Evolutionary conservation across 2,329 filamentous ascomycete genomes (phyloP), one percentile per base, ranked within the genome.

Genomic region (Sporothrix inflata): DNA sequence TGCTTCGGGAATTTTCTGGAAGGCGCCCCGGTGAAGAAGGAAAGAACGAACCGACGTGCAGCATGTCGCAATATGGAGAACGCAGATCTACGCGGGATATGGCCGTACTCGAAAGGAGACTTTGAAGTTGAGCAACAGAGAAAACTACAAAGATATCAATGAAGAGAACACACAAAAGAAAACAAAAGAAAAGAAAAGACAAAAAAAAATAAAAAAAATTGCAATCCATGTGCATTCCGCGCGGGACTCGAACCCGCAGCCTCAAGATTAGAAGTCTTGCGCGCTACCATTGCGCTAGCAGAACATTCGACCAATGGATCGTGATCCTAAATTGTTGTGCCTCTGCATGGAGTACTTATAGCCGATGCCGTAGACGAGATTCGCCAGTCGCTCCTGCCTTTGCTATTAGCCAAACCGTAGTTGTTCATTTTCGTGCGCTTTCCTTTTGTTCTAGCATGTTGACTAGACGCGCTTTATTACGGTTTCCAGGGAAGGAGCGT

Each of bases 231-330:
- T 6, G 30, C 30, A 81, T 81, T 81, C 79, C 77, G 82, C 80
- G 83, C 81, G 83, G 83, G 83, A 83, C 82, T 85, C 84, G 76
- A 77, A 77, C 76, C 75, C 75, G 74, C 76, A 76, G 74, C 76
- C 76, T 77, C 75, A 73, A 75, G 76, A 76, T 85, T 87, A 87
- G 87, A 88, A 90, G 89, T 90, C 88, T 89, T 85, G 90, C 88
- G 88, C 88, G 90, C 88, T 90, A 90, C 87, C 86, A 71, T 72
- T 74, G 30, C 49, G 8, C 49, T 24, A 53, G 21, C 12, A n/a
- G 16, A 21, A 19, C n/a, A 4, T 12, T n/a, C 8, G 2, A 53
- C 19, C 14, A 47, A 47, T 47, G 14, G 19, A 51, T 21, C 19
- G 47, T 51, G 19, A 21, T n/a, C n/a, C 16, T 7, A 21, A 6